These are phyloP conservation scores for Tylopilus rubrobrunneus DNA, from an alignment of 768 basidiomycete genomes.

Conservation along the genomic window DNA sequence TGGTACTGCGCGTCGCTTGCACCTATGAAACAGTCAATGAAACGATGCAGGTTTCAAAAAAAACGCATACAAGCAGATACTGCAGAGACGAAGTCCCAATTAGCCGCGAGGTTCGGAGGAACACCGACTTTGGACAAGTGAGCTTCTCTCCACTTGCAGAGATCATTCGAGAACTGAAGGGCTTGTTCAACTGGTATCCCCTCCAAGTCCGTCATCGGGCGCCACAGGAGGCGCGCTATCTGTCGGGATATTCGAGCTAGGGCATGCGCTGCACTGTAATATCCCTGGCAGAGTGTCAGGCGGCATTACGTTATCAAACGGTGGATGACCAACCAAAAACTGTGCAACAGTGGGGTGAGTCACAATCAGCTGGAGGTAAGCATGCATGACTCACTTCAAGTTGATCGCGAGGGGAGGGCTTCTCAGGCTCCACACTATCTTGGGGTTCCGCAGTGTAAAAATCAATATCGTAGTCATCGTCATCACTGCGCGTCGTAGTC, in stretches of 20 bases:
- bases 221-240: slow-evolving; percentile 80
- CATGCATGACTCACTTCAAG: slow-evolving; percentile 53
- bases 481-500: slow-evolving; percentile 45
- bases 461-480: slow-evolving; percentile 87
- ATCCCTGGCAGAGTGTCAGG: slow-evolving; percentile 50
- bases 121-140: slow-evolving; percentile 80
- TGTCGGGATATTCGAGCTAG: slow-evolving; percentile 80
- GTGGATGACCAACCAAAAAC: slow-evolving; percentile 59
- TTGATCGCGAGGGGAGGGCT: slow-evolving; percentile 72
- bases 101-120: slow-evolving; percentile 75
- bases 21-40: slow-evolving; percentile 35
- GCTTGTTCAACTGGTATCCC: slow-evolving; percentile 74
- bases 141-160: slow-evolving; percentile 71
- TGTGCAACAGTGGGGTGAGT: slow-evolving; percentile 24
- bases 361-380: not conserved
- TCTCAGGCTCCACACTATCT: slow-evolving; percentile 45
- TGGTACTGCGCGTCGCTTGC: slow-evolving; percentile 89
- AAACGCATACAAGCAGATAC: slow-evolving; percentile 52
- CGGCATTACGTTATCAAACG: not conserved
- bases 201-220: slow-evolving; percentile 67
- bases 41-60: not conserved
- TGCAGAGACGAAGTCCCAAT: slow-evolving; percentile 89
- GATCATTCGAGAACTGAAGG: slow-evolving; percentile 48
- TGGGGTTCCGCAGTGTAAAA: slow-evolving; percentile 74
- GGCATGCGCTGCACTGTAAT: slow-evolving; percentile 79